phyloP scores from a whole-genome alignment of 768 basidiomycete species.

The Kwoniella shandongensis region DNA sequence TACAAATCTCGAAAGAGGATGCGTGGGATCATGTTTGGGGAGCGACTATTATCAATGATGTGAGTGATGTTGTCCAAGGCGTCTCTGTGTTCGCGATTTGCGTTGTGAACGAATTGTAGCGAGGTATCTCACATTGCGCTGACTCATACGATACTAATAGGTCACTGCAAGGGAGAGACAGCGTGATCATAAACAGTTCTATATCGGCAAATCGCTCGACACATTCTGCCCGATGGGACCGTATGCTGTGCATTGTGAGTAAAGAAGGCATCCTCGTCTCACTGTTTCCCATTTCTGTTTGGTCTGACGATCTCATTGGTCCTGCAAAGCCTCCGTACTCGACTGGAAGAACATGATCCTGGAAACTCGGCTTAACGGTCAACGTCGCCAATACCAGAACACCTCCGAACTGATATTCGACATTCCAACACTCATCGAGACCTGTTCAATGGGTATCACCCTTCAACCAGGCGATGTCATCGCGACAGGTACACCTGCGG shows the following conservation, averaged over 20 bases:
- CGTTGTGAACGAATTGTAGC: not conserved
- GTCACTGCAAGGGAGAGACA: slow-evolving; percentile 48
- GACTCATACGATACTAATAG: slow-evolving; percentile 16
- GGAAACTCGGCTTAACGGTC: slow-evolving; percentile 39
- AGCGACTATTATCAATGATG: slow-evolving; percentile 37
- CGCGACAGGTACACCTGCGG: slow-evolving; percentile 48
- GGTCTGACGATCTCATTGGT: not conserved
- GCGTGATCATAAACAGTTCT: slow-evolving; percentile 50
- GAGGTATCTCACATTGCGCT: not conserved
- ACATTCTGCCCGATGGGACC: slow-evolving; percentile 50
- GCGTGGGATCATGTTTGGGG: slow-evolving; percentile 50
- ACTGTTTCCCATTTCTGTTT: not conserved
- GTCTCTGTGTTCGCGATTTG: not conserved
- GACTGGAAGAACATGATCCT: slow-evolving; percentile 34
- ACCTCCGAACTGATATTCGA: slow-evolving; percentile 47
- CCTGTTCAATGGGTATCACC: slow-evolving; percentile 41
- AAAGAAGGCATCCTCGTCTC: not conserved
- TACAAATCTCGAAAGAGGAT: slow-evolving; percentile 39
- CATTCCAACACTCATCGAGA: slow-evolving; percentile 46
- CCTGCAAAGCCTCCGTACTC: slow-evolving; percentile 22
- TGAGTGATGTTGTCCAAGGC: slow-evolving; percentile 7
- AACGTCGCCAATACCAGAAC: slow-evolving; percentile 33
- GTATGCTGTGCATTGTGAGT: slow-evolving; percentile 31
- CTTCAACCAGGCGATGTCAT: slow-evolving; percentile 45
- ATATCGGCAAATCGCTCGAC: slow-evolving; percentile 45